Evolutionary conservation across 2,329 filamentous ascomycete genomes (phyloP).

Genomic region (Aureobasidium sp.): DNA sequence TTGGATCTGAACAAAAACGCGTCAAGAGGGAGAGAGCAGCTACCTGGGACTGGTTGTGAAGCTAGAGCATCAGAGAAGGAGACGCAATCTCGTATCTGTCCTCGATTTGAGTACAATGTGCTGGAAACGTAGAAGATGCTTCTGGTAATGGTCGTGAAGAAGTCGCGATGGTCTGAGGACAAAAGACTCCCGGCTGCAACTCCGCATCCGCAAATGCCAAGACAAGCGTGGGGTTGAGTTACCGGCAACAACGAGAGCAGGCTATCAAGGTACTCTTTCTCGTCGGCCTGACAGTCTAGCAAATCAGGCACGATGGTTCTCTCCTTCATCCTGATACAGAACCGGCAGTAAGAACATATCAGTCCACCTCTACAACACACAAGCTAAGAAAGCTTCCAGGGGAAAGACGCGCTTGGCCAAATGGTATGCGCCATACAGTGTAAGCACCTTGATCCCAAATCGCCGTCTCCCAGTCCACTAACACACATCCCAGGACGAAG

Average conservation of each 20-base stretch:
- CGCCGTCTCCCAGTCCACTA: not conserved
- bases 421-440: constrained; percentile 96
- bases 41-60: not conserved
- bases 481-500: constrained; percentile 60
- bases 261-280: not conserved
- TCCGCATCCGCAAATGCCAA: constrained; percentile 15
- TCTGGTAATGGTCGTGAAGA: not conserved
- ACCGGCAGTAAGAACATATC: constrained; percentile 59
- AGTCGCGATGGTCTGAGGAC: not conserved
- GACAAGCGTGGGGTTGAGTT: not conserved
- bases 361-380: not conserved
- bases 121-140: not conserved
- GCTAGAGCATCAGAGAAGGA: not conserved
- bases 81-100: not conserved
- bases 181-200: not conserved
- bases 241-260: not conserved
- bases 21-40: not conserved
- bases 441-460: constrained; percentile 31
- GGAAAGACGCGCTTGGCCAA: constrained; percentile 97
- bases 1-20: constrained; percentile 13
- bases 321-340: constrained; percentile 85
- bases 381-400: constrained; percentile 43
- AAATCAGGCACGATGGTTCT: constrained; percentile 50
- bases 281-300: not conserved
- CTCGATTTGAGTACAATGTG: not conserved